Conservation (phyloP, 306 rosid species). For the Lathyrus aphaca region DNA sequence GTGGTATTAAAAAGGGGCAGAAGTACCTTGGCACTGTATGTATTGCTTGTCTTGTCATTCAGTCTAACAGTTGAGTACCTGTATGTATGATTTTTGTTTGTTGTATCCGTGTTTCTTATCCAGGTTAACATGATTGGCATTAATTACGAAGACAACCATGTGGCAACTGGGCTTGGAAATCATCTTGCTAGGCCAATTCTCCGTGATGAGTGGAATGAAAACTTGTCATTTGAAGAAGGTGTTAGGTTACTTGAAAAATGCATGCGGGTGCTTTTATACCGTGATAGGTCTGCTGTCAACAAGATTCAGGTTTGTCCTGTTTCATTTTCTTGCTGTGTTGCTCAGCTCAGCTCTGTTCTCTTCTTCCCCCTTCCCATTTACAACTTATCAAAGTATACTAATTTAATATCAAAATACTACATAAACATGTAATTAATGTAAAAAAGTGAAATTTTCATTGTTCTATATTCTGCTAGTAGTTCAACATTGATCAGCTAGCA, state of each 20-base stretch:
- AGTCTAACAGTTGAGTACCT: constrained; percentile 17
- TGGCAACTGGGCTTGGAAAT: constrained; percentile 95
- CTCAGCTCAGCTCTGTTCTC: background rate
- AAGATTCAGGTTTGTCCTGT: constrained; percentile 62
- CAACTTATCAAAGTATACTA: background rate
- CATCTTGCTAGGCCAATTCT: constrained; percentile 97
- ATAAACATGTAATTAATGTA: background rate
- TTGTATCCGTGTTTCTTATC: constrained; percentile 23
- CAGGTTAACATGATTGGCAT: constrained; percentile 97
- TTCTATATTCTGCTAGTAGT: constrained; percentile 3
- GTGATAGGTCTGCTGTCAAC: constrained; percentile 79
- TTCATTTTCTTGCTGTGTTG: constrained; percentile 3
- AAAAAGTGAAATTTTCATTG: constrained; percentile 10
- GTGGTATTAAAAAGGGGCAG: constrained; percentile 52
- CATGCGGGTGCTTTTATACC: constrained; percentile 94
- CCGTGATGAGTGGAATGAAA: constrained; percentile 94
- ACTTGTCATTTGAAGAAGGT: constrained; percentile 87
- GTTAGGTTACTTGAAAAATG: constrained; percentile 92
- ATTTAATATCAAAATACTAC: constrained; percentile 4
- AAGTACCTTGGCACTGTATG: constrained; percentile 69
- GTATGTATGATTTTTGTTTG: constrained; percentile 23
- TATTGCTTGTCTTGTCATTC: constrained; percentile 16
- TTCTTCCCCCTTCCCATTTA: background rate
- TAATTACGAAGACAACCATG: constrained; percentile 84
- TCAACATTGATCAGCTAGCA: constrained; percentile 21